These are phyloP conservation scores for Coprinopsis marcescibilis DNA, from an alignment of 768 basidiomycete genomes.

Conservation along the genomic window DNA sequence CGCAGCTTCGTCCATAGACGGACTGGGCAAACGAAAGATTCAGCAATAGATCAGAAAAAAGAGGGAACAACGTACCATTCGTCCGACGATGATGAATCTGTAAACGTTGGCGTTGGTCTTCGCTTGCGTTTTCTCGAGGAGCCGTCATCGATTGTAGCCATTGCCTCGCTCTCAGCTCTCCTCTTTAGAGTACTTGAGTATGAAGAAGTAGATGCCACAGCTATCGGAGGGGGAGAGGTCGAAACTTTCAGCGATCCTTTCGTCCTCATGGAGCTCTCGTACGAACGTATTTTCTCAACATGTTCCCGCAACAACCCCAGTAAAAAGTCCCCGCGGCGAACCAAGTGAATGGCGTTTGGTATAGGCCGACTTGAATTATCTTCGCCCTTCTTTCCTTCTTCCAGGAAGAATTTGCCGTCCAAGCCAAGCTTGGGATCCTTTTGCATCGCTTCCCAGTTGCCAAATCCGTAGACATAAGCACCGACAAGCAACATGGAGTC, in stretches of 20 bases:
- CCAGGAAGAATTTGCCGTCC: slow-evolving; percentile 93
- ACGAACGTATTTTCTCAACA: slow-evolving; percentile 86
- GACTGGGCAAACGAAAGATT: slow-evolving; percentile 37
- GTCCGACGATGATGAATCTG: slow-evolving; percentile 89
- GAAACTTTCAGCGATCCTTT: slow-evolving; percentile 71
- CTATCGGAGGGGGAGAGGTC: slow-evolving; percentile 69
- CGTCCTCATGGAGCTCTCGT: slow-evolving; percentile 72
- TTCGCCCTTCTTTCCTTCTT: slow-evolving; percentile 94
- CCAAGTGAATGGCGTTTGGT: slow-evolving; percentile 96
- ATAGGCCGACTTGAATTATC: slow-evolving; percentile 81
- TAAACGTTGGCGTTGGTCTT: slow-evolving; percentile 94
- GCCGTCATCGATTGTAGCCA: slow-evolving; percentile 72
- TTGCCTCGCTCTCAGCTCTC: slow-evolving; percentile 81
- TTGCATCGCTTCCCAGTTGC: slow-evolving; percentile 93
- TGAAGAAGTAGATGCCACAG: slow-evolving; percentile 63
- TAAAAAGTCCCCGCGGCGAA: slow-evolving; percentile 93
- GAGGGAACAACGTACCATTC: slow-evolving; percentile 60
- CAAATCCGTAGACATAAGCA: slow-evolving; percentile 90
- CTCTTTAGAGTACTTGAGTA: slow-evolving; percentile 58
- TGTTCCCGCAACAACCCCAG: slow-evolving; percentile 78
- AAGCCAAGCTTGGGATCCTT: slow-evolving; percentile 82
- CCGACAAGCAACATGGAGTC: slow-evolving; percentile 95
- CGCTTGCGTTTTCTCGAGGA: slow-evolving; percentile 76
- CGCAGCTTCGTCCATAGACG: slow-evolving; percentile 89
- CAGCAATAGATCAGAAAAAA: slow-evolving; percentile 2